Percentiles rank a stretch among this genome's conserved stretches.
phyloP scores from a whole-genome alignment of 352 stramenopile genomes.

The Blastocystis sp. region DNA sequence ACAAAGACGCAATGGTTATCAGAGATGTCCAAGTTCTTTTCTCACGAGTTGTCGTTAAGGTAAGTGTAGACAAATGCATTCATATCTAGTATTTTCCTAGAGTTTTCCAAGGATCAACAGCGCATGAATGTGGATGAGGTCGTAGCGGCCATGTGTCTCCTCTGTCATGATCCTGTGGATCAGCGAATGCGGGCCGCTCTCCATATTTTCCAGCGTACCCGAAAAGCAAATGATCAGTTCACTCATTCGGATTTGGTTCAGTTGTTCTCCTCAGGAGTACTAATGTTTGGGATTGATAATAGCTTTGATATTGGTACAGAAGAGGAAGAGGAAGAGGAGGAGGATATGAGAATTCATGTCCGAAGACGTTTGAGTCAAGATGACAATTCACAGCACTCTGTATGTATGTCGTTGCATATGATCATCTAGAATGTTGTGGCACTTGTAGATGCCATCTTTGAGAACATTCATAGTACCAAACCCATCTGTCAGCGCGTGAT shows the following conservation, averaged over 20 bases:
- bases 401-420: neutral
- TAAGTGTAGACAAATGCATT: neutral
- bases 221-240: conserved; percentile 19
- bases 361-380: conserved; percentile 22
- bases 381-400: conserved; percentile 4
- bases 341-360: conserved; percentile 15
- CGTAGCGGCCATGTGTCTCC: conserved; percentile 45
- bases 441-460: conserved; percentile 25
- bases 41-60: neutral
- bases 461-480: neutral
- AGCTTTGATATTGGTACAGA: conserved; percentile 32
- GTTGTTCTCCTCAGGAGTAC: conserved; percentile 3
- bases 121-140: conserved; percentile 21
- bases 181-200: conserved; percentile 17
- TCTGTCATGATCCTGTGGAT: conserved; percentile 45
- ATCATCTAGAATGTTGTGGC: conserved; percentile 24
- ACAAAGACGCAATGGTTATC: conserved; percentile 57
- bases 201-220: conserved; percentile 1
- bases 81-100: conserved; percentile 33
- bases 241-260: neutral
- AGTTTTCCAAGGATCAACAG: conserved; percentile 49
- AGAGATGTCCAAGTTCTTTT: conserved; percentile 60
- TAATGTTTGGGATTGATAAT: conserved; percentile 46
- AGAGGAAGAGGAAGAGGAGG: conserved; percentile 10
- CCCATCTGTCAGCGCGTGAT: conserved; percentile 19